These are phyloP conservation scores for Lichtheimia corymbifera DNA, from an alignment of 371 early-diverging fungal species.

Conservation along the genomic window DNA sequence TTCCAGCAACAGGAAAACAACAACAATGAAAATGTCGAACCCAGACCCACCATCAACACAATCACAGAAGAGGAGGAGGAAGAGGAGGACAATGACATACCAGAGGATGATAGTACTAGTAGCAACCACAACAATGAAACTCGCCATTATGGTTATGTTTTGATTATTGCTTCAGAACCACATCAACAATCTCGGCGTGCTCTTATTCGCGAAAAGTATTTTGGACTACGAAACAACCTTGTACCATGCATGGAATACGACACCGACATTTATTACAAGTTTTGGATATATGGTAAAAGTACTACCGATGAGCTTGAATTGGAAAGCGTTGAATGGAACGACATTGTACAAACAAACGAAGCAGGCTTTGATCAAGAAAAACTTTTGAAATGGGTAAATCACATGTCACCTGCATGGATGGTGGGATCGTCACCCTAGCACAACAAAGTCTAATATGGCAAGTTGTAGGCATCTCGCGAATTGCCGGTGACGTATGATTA, in stretches of 20 bases:
- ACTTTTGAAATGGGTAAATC: slow-evolving; percentile 34
- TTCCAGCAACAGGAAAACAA: no score
- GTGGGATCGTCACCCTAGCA: no score
- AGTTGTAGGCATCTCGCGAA: slow-evolving; percentile 4
- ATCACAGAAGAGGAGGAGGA: no score
- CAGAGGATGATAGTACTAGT: no score
- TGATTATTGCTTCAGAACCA: slow-evolving; percentile 53
- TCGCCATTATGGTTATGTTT: slow-evolving; percentile 40
- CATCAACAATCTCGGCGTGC: slow-evolving; percentile 33
- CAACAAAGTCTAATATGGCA: background rate
- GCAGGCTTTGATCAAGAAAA: slow-evolving; percentile 31
- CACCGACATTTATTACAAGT: slow-evolving; percentile 46
- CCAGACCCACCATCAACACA: no score
- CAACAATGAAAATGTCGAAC: no score
- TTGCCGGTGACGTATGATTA: slow-evolving; percentile 34
- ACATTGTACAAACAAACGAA: slow-evolving; percentile 28
- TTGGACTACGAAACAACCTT: slow-evolving; percentile 51
- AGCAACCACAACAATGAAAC: slow-evolving; percentile 29
- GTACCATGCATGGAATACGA: slow-evolving; percentile 45
- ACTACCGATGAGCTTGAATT: slow-evolving; percentile 41
- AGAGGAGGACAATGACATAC: no score
- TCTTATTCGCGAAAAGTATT: slow-evolving; percentile 50
- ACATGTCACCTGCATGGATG: background rate
- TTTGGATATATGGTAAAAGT: slow-evolving; percentile 51
- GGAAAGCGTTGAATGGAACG: slow-evolving; percentile 59